Percentiles rank a stretch among this genome's conserved stretches.
These are phyloP conservation scores for Paspalum vaginatum DNA, from an alignment of 176 grass and related monocot species.

Conservation along the genomic window DNA sequence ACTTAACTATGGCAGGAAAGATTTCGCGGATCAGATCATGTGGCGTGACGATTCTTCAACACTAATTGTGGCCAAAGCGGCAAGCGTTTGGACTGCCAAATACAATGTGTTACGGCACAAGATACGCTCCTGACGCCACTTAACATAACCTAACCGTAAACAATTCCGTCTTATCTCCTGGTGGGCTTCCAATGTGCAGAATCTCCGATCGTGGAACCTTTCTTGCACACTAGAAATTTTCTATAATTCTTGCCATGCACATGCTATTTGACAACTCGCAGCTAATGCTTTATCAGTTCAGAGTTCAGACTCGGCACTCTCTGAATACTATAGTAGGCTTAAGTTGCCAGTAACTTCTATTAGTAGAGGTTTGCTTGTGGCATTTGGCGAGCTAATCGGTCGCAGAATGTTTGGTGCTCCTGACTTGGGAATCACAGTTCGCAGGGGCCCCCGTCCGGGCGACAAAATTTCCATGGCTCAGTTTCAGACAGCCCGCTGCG, in stretches of 20 bases:
- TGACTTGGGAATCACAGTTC: conserved; percentile 13
- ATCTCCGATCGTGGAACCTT: conserved; percentile 1
- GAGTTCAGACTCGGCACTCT: background rate
- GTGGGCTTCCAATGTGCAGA: background rate
- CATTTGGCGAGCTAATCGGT: conserved; percentile 34
- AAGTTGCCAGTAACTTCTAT: conserved; percentile 45
- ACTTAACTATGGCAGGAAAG: background rate
- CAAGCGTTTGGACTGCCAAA: conserved; percentile 13
- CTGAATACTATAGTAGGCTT: background rate
- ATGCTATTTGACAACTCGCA: background rate
- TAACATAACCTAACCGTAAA: background rate
- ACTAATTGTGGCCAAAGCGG: conserved; percentile 17
- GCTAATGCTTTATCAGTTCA: background rate
- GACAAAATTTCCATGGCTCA: conserved; percentile 44
- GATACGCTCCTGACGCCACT: conserved; percentile 25
- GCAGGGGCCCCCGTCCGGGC: conserved; percentile 6
- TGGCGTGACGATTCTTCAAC: conserved; percentile 1
- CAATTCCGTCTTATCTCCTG: conserved; percentile 34
- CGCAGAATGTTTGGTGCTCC: conserved; percentile 26
- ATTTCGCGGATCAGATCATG: conserved; percentile 20
- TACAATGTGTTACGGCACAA: conserved; percentile 23
- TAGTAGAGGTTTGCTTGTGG: conserved; percentile 13
- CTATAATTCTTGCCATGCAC: background rate
- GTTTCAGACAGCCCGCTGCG: conserved; percentile 19
- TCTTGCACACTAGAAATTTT: background rate